These are phyloP conservation scores for Salmacisia buchloeana DNA, from an alignment of 1,284 basidiomycete genomes.

Conservation along the genomic window DNA sequence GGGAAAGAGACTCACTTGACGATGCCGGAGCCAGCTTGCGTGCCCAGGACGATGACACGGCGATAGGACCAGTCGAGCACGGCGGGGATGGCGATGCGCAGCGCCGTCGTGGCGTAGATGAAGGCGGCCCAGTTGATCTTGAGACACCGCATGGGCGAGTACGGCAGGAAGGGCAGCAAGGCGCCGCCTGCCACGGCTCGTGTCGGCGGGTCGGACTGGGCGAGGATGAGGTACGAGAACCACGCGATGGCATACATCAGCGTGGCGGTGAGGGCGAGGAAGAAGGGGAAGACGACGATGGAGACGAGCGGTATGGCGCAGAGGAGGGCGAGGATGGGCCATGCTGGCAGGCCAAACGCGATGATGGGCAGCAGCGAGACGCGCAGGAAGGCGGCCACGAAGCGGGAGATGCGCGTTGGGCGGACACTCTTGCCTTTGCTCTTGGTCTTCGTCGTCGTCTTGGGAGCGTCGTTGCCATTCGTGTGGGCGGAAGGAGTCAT, in stretches of 20 bases:
- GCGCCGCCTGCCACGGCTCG: not conserved
- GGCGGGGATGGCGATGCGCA: constrained; percentile 31
- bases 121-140: constrained; percentile 41
- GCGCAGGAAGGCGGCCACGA: constrained; percentile 27
- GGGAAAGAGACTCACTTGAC: constrained; percentile 20
- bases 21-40: constrained; percentile 32
- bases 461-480: too few species aligned
- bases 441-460: too few species aligned
- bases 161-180: constrained; percentile 40
- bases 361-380: constrained; percentile 30
- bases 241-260: constrained; percentile 46
- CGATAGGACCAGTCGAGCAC: constrained; percentile 45
- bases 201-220: constrained; percentile 42
- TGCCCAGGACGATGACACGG: constrained; percentile 46
- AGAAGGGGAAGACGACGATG: constrained; percentile 42
- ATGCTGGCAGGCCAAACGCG: constrained; percentile 30
- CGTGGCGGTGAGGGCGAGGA: constrained; percentile 36
- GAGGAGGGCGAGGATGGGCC: constrained; percentile 34
- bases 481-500: too few species aligned
- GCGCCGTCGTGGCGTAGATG: constrained; percentile 31
- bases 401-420: constrained; percentile 11
- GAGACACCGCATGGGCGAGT: constrained; percentile 40
- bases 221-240: constrained; percentile 46
- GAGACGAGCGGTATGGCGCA: constrained; percentile 39
- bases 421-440: not conserved